Conservation (phyloP, 352 stramenopile genomes). For the Phytopythium ostracodes region DNA sequence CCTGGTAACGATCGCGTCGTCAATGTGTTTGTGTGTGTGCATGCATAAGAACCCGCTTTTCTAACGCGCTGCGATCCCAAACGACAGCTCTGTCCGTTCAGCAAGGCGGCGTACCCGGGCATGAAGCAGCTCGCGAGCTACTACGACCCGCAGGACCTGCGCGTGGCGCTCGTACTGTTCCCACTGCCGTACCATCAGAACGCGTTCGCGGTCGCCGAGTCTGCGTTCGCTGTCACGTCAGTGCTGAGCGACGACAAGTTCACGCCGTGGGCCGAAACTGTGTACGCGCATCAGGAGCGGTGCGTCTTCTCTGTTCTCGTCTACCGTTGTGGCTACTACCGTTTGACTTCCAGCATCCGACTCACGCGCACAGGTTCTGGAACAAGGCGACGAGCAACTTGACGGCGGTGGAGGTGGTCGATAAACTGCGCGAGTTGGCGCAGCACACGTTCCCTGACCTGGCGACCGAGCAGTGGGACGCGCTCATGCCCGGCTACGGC, state of each 20-base stretch:
- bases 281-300: slow-evolving; percentile 74
- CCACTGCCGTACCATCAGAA: slow-evolving; percentile 69
- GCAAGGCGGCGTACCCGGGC: slow-evolving; percentile 53
- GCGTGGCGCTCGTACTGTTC: slow-evolving; percentile 63
- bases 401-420: slow-evolving; percentile 52
- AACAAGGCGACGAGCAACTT: slow-evolving; percentile 69
- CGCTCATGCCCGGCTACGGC: slow-evolving; percentile 68
- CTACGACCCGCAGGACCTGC: slow-evolving; percentile 53
- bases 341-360: no score
- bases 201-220: slow-evolving; percentile 57
- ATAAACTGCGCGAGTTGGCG: slow-evolving; percentile 51
- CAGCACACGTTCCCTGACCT: slow-evolving; percentile 54
- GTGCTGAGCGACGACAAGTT: slow-evolving; percentile 49
- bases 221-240: slow-evolving; percentile 54
- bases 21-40: not conserved
- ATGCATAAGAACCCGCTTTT: not conserved
- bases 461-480: slow-evolving; percentile 50
- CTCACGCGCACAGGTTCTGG: slow-evolving; percentile 40
- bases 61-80: not conserved
- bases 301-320: slow-evolving; percentile 13
- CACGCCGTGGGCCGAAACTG: slow-evolving; percentile 49
- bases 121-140: slow-evolving; percentile 57
- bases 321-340: not conserved
- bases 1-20: slow-evolving; percentile 21
- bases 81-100: slow-evolving; percentile 59